These are phyloP conservation scores for Meira nashicola DNA, from an alignment of 1,284 basidiomycete genomes.

Conservation along the genomic window DNA sequence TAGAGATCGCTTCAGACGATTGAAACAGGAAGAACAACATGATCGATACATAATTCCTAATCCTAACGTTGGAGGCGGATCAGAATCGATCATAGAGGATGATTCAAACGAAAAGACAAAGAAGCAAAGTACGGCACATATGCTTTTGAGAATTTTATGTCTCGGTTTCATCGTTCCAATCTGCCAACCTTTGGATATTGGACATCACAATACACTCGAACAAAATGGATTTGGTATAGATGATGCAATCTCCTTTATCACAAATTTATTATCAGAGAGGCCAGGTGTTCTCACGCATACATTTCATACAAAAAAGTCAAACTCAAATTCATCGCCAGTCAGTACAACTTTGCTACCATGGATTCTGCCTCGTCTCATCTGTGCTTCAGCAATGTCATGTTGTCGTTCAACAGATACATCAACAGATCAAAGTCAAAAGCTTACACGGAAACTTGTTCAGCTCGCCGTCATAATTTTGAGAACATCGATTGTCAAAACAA, in stretches of 20 bases:
- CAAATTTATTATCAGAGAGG: background rate
- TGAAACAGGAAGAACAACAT: background rate
- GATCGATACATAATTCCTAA: background rate
- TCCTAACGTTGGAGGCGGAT: background rate
- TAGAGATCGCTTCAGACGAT: background rate
- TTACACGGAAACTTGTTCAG: background rate
- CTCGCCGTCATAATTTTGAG: conserved; percentile 7
- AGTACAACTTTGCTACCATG: conserved; percentile 40
- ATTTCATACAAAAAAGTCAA: background rate
- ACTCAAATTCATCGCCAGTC: background rate
- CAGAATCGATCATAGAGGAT: background rate
- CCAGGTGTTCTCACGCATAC: conserved; percentile 7
- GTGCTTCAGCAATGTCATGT: conserved; percentile 21
- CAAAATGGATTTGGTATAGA: conserved; percentile 7
- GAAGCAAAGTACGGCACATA: conserved; percentile 9
- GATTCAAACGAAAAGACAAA: background rate
- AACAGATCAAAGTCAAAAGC: background rate
- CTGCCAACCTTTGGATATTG: background rate
- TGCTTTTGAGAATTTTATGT: conserved; percentile 7
- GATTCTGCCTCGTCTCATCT: conserved; percentile 33
- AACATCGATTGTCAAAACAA: background rate
- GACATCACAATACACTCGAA: background rate
- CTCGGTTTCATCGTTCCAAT: conserved; percentile 15
- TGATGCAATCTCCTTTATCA: conserved; percentile 5
- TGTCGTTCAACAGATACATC: conserved; percentile 10